Conservation (phyloP, 2,329 filamentous ascomycete genomes). For the Penicillium sp. region DNA sequence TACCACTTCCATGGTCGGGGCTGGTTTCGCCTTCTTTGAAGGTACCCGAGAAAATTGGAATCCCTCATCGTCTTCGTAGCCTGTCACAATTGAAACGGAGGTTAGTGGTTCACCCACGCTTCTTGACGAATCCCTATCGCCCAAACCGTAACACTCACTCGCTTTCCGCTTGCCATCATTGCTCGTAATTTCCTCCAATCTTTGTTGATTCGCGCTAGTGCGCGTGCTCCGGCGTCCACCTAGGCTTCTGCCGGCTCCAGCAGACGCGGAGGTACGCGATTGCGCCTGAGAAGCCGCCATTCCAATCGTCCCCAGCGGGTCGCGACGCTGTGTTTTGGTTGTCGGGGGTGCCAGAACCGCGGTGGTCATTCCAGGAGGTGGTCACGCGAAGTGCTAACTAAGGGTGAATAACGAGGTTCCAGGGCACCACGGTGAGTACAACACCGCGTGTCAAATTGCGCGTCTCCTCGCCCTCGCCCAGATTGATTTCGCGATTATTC, state of each 20-base stretch:
- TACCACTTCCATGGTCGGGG: conserved; percentile 35
- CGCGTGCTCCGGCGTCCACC: conserved; percentile 37
- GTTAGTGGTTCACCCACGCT: conserved; percentile 6
- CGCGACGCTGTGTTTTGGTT: conserved; percentile 42
- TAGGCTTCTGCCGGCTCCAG: conserved; percentile 25
- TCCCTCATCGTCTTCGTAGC: conserved; percentile 74
- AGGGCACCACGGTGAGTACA: neutral
- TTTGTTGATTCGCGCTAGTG: conserved; percentile 40
- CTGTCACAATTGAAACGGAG: conserved; percentile 9
- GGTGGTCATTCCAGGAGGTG: conserved; percentile 42
- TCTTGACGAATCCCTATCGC: neutral
- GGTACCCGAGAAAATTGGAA: conserved; percentile 75
- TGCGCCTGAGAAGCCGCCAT: conserved; percentile 46
- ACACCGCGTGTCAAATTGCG: conserved; percentile 2
- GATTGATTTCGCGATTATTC: neutral
- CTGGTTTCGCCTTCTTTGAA: conserved; percentile 62
- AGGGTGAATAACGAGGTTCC: conserved; percentile 28
- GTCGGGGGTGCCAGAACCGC: conserved; percentile 40
- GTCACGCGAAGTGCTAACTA: conserved; percentile 33
- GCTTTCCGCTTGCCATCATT: conserved; percentile 47
- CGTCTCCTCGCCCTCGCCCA: neutral
- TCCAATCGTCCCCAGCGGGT: conserved; percentile 41
- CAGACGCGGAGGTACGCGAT: conserved; percentile 36
- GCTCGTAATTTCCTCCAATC: conserved; percentile 28
- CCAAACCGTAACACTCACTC: conserved; percentile 39